phyloP scores from a whole-genome alignment of 495 filamentous ascomycete genomes.

The Symbiotaphrina buchneri region DNA sequence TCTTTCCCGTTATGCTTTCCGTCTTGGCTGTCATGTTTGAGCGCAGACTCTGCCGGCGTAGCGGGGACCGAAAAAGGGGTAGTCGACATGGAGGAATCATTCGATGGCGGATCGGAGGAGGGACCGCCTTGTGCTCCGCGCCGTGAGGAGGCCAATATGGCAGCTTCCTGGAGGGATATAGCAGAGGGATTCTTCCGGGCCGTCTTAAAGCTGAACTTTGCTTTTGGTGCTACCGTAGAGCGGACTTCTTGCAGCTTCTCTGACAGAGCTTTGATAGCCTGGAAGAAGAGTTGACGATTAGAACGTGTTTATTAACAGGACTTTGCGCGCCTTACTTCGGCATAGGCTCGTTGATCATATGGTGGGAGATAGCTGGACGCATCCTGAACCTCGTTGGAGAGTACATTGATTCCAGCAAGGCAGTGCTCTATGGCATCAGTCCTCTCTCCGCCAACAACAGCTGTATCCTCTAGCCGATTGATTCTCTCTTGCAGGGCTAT shows the following conservation, averaged over 20 bases:
- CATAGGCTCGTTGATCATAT: slow-evolving; percentile 56
- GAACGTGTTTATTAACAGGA: background rate
- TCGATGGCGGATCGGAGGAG: slow-evolving; percentile 19
- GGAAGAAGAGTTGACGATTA: too few relatives aligned
- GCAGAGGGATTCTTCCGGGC: slow-evolving; percentile 29
- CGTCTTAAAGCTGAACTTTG: slow-evolving; percentile 55
- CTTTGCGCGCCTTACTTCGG: slow-evolving; percentile 25
- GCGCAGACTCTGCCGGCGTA: slow-evolving; percentile 23
- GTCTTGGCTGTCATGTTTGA: slow-evolving; percentile 15
- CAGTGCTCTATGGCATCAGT: slow-evolving; percentile 41
- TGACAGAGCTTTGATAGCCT: slow-evolving; percentile 47
- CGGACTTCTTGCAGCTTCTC: slow-evolving; percentile 39
- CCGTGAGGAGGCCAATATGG: slow-evolving; percentile 23
- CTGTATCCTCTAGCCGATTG: slow-evolving; percentile 24
- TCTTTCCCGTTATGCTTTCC: slow-evolving; percentile 6
- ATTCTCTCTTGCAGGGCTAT: slow-evolving; percentile 40
- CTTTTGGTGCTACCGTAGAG: slow-evolving; percentile 31
- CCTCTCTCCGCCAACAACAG: slow-evolving; percentile 27
- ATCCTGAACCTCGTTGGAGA: slow-evolving; percentile 48
- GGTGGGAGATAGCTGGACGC: slow-evolving; percentile 44
- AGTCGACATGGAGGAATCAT: slow-evolving; percentile 23
- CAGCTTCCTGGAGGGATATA: slow-evolving; percentile 31
- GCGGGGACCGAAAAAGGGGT: slow-evolving; percentile 29
- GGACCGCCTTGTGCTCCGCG: slow-evolving; percentile 21
- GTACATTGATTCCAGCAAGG: slow-evolving; percentile 36